Base-by-base conservation (phyloP, 768 basidiomycete genomes). In the Pholiota microspora region DNA sequence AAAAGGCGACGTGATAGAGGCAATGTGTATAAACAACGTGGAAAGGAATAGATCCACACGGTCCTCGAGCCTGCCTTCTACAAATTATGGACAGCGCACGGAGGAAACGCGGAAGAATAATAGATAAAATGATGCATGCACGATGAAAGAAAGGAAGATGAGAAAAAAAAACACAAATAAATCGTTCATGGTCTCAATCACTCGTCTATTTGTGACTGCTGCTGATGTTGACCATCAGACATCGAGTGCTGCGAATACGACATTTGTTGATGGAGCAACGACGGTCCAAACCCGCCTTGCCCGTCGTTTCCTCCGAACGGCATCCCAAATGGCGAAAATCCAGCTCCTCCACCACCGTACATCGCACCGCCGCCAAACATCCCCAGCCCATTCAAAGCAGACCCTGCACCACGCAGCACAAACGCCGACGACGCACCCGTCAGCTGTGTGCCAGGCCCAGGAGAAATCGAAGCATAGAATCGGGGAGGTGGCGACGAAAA, bases 401-500 rank as follows among this genome's bases (percentile, higher is more conserved):
- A 47, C 25, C 18, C 40, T 10, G 59, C 45, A 15, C 63, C 58
- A 28, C 75, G 72, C 21, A 74, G 73, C 50, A 73, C 65, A 62
- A 74, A 74, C 13, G 73, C 60, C 54, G 60, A 71, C 29, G 70
- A 65, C 21, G 64, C 58, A 40, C 67, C 64, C 18, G 74, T 67
- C 59, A 73, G 53, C 15, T 67, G 60, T 44, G 67, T 65, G 47
- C 68, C 61, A 44, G 63, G 61, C 47, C 65, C 58, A 31, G 63
- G 45, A 2, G 47, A 42, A 27, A 28, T n/a, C 42, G 59, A 51
- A 36, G 66, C 69, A 57, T 74, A 75, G 59, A 78, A 77, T 49
- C 77, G 71, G 16, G 78, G 77, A 42, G 78, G 76, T 13, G 77
- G 74, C 27, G 77, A 77, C 25, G 73, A 70, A 54, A 77, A 67